Base-by-base conservation (phyloP, 2,329 filamentous ascomycete species). In the Whalleya microplaca region DNA sequence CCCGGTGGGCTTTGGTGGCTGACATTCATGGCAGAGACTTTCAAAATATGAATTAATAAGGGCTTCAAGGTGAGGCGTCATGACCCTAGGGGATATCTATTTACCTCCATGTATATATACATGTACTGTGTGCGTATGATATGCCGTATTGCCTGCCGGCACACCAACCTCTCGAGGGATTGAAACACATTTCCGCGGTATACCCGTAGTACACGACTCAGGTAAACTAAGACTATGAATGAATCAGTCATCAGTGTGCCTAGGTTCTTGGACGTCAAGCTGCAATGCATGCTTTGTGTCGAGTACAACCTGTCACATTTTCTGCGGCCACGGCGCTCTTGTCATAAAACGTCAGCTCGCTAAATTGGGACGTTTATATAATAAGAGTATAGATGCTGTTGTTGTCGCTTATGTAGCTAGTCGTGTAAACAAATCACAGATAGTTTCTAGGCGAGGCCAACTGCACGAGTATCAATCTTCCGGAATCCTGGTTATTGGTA, bases 241-340 rank as follows among this genome's bases (percentile, higher is more conserved):
- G 56, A 62, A 59, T 61, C 58, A 62, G 45, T 54, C 55, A 37
- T 55, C 52, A 58, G 55, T 54, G 59, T 27, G 56, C 54, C 59
- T 52, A 56, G 55, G 45, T 21, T 55, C 52, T 58, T 64, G 59
- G 59, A 59, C 61, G 62, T 62, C 61, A 62, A 59, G 58, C 41
- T 51, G 55, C 21, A 55, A 64, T 62, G 61, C 61, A 64, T 64
- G 59, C 58, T 62, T n/a, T 61, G 55, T 59, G 56, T 62, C 59
- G 54, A 59, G 50, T 57, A 51, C 45, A 58, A 45, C 29, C 45
- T 48, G 47, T 46, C 54, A 55, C 55, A 63, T 61, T 45, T 45
- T 48, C 55, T 29, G 56, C 59, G 58, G 56, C 50, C 23, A n/a
- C 42, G 48, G 53, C 56, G 54, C 51, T 58, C 55, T 58, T 56